A percentile compares a stretch with the other conserved stretches of the same genome.
Conservation (phyloP, 2,329 filamentous ascomycete species). For the Ophiostoma sp. region DNA sequence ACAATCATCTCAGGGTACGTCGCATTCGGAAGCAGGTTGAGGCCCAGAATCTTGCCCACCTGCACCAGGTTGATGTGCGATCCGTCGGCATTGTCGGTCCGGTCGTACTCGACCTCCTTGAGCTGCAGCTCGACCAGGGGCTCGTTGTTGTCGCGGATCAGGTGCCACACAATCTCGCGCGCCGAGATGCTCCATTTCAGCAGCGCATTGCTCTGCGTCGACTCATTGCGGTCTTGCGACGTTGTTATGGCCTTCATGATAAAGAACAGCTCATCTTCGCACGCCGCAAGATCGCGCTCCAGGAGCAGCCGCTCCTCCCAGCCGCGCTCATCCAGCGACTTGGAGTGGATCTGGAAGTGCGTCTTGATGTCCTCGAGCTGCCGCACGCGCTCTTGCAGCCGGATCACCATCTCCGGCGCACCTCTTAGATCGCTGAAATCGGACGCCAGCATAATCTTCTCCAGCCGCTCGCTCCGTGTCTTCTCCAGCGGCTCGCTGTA, state of each 20-base stretch:
- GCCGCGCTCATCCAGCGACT: slow-evolving; percentile 77
- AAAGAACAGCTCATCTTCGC: slow-evolving; percentile 97
- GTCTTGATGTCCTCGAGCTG: slow-evolving; percentile 95
- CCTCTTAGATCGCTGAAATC: slow-evolving; percentile 97
- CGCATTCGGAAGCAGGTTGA: slow-evolving; percentile 84
- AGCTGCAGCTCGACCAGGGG: slow-evolving; percentile 91
- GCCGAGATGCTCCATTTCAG: slow-evolving; percentile 92
- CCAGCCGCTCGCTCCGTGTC: slow-evolving; percentile 87
- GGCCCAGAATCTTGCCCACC: slow-evolving; percentile 78
- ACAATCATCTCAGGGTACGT: slow-evolving; percentile 95
- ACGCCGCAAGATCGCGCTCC: slow-evolving; percentile 80
- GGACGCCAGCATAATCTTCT: slow-evolving; percentile 98
- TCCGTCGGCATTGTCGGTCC: slow-evolving; percentile 93
- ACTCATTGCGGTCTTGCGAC: slow-evolving; percentile 80
- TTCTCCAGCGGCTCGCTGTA: slow-evolving; percentile 97
- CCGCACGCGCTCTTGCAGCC: slow-evolving; percentile 84
- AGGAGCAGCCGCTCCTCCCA: slow-evolving; percentile 89
- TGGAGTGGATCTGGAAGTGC: slow-evolving; percentile 89
- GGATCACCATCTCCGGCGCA: slow-evolving; percentile 86
- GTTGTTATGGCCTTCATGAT: slow-evolving; percentile 99
- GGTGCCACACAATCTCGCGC: slow-evolving; percentile 93
- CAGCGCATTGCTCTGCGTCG: slow-evolving; percentile 64
- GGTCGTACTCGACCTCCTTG: slow-evolving; percentile 83
- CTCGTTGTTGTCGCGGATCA: slow-evolving; percentile 80
- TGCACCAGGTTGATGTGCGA: slow-evolving; percentile 92